Evolutionary conservation across 2,329 filamentous ascomycete genomes (phyloP).

Genomic region (Aureobasidium musti): DNA sequence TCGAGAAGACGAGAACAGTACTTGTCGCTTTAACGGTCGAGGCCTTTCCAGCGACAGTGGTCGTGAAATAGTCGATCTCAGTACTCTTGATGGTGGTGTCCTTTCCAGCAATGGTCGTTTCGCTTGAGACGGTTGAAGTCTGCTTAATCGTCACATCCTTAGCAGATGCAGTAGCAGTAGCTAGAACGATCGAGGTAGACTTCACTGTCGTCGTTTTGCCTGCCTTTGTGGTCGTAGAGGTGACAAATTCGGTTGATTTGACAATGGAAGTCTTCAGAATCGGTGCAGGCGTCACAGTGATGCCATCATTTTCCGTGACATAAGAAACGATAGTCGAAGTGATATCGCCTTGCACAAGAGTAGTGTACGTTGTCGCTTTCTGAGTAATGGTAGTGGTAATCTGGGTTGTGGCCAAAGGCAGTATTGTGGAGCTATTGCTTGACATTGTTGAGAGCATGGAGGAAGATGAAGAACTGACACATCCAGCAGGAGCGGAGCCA

Average conservation of each 20-base stretch:
- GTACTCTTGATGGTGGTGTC: slow-evolving; percentile 32
- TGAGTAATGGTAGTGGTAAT: slow-evolving; percentile 25
- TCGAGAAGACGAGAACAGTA: slow-evolving; percentile 34
- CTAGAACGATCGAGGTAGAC: slow-evolving; percentile 33
- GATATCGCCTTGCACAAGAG: slow-evolving; percentile 35
- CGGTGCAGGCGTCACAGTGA: slow-evolving; percentile 40
- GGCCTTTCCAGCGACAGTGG: slow-evolving; percentile 32
- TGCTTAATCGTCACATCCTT: slow-evolving; percentile 29
- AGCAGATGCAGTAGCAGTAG: slow-evolving; percentile 29
- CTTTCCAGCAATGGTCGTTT: slow-evolving; percentile 31
- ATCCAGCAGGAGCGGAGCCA: slow-evolving; percentile 38
- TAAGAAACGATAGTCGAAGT: slow-evolving; percentile 35
- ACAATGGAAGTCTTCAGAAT: slow-evolving; percentile 35
- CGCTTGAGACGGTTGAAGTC: slow-evolving; percentile 25
- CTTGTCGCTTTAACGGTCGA: slow-evolving; percentile 32
- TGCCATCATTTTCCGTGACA: slow-evolving; percentile 39
- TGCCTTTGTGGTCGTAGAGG: slow-evolving; percentile 29
- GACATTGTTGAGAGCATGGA: slow-evolving; percentile 28
- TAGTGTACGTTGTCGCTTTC: slow-evolving; percentile 37
- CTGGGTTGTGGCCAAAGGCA: slow-evolving; percentile 10
- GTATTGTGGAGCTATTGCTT: slow-evolving; percentile 23
- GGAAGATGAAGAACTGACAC: slow-evolving; percentile 32
- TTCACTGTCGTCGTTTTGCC: slow-evolving; percentile 31
- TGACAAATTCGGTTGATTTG: slow-evolving; percentile 34
- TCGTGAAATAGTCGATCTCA: slow-evolving; percentile 31